These are phyloP conservation scores for Ogataea populi-albae DNA, from an alignment of 805 yeast genomes.

Conservation along the genomic window DNA sequence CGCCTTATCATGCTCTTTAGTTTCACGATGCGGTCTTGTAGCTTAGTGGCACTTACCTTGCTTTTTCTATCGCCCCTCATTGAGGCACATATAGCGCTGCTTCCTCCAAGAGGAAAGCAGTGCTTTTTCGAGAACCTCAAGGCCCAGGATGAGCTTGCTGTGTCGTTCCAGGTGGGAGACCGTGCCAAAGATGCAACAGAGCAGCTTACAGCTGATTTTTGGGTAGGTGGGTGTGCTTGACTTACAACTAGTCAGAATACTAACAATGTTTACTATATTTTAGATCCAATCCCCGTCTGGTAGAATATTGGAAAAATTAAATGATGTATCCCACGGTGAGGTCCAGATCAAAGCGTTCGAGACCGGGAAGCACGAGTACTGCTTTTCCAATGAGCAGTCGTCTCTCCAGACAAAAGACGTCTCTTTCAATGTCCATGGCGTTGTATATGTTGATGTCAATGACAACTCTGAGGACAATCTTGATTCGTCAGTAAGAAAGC, in stretches of 20 bases:
- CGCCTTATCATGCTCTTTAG: conserved; percentile 9
- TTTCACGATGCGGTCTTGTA: no score
- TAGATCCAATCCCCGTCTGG: conserved; percentile 38
- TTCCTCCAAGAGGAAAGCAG: conserved; percentile 79
- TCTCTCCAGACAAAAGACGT: conserved; percentile 79
- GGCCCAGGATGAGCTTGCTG: conserved; percentile 80
- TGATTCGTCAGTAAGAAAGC: conserved; percentile 77
- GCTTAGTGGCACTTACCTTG: conserved; percentile 12
- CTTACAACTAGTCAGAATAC: conserved; percentile 2
- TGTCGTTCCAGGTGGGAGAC: conserved; percentile 91
- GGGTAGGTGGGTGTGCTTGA: conserved; percentile 33
- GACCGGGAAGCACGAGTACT: conserved; percentile 77
- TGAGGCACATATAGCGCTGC: conserved; percentile 73
- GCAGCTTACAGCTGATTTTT: conserved; percentile 67
- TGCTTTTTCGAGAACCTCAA: conserved; percentile 86
- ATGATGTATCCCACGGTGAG: conserved; percentile 77
- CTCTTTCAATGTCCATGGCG: conserved; percentile 92
- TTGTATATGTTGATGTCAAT: conserved; percentile 76
- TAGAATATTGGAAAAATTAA: conserved; percentile 46
- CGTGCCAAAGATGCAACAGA: conserved; percentile 70
- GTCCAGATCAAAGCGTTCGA: conserved; percentile 60
- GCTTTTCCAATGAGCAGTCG: conserved; percentile 86
- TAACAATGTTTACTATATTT: background rate
- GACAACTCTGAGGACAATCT: conserved; percentile 66
- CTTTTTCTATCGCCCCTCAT: conserved; percentile 16